Evolutionary conservation across 441 rosid species (phyloP).

Genomic region (Geranium incanum): DNA sequence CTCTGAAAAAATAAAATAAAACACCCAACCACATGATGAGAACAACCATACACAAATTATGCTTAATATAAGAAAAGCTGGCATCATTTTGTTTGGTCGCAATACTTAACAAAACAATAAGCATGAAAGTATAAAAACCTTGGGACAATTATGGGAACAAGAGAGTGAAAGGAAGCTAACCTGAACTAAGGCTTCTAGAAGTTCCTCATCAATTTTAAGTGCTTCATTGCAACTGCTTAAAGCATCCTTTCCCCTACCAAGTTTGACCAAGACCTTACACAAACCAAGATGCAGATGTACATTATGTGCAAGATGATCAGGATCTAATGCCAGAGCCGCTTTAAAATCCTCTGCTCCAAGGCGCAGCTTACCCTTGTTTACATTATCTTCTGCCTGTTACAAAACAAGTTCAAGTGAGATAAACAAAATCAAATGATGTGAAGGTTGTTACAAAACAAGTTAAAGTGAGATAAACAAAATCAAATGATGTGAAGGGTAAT

Average conservation of each 20-base stretch:
- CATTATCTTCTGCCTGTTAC: conserved; percentile 84
- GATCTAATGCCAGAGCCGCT: conserved; percentile 82
- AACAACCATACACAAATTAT: not conserved
- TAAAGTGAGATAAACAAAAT: not conserved
- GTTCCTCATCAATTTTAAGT: conserved; percentile 68
- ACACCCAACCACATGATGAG: conserved; percentile 6
- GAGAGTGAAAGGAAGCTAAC: conserved; percentile 30
- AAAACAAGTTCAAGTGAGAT: conserved; percentile 8
- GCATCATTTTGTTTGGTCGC: not conserved
- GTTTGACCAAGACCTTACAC: conserved; percentile 82
- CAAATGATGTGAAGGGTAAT: not conserved
- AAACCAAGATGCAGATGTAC: conserved; percentile 90
- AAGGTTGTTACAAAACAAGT: conserved; percentile 27
- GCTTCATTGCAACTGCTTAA: conserved; percentile 73
- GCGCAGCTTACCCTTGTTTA: conserved; percentile 74
- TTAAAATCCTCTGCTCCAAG: conserved; percentile 79
- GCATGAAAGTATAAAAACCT: not conserved
- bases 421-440: too few species aligned
- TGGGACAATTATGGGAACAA: not conserved
- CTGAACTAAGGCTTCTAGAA: conserved; percentile 83
- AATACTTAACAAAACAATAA: not conserved
- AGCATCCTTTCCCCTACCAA: conserved; percentile 91
- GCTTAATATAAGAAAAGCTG: not conserved
- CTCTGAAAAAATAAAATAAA: conserved; percentile 35
- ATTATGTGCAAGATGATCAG: conserved; percentile 73